Conservation (phyloP, 2,329 filamentous ascomycete genomes). For the Pseudogymnoascus sp. region DNA sequence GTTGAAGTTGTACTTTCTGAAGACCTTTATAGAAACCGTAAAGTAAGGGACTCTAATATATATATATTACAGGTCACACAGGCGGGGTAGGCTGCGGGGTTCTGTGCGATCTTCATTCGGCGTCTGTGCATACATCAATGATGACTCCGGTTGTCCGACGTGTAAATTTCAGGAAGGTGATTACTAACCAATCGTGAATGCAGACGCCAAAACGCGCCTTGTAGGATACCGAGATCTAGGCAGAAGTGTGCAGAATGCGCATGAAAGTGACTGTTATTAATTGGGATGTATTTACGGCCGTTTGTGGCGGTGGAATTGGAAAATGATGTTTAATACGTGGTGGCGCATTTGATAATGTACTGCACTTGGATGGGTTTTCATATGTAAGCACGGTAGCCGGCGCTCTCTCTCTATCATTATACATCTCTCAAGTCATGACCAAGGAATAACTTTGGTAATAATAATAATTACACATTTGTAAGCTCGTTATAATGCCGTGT, state of each 20-base stretch:
- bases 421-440: not conserved
- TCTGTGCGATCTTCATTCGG: not conserved
- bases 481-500: not conserved
- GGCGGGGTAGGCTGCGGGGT: not conserved
- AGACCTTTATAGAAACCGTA: not conserved
- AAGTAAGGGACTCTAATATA: not conserved
- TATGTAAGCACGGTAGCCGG: not conserved
- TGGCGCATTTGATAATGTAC: not conserved
- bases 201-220: not conserved
- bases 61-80: not conserved
- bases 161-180: not conserved
- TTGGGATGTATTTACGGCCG: not conserved
- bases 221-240: not conserved
- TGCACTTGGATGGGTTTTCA: not conserved
- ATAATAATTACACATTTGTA: slow-evolving; percentile 3
- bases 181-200: not conserved
- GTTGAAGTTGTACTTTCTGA: not conserved
- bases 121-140: not conserved
- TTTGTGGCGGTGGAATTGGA: not conserved
- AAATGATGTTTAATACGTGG: not conserved
- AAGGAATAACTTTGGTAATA: not conserved
- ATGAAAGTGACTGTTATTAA: not conserved
- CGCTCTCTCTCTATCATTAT: not conserved
- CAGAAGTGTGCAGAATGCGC: not conserved
- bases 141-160: not conserved